Percentiles rank a stretch among this genome's conserved stretches.
Conservation (phyloP, 1,284 basidiomycete species). For the Papiliotrema laurentii region DNA sequence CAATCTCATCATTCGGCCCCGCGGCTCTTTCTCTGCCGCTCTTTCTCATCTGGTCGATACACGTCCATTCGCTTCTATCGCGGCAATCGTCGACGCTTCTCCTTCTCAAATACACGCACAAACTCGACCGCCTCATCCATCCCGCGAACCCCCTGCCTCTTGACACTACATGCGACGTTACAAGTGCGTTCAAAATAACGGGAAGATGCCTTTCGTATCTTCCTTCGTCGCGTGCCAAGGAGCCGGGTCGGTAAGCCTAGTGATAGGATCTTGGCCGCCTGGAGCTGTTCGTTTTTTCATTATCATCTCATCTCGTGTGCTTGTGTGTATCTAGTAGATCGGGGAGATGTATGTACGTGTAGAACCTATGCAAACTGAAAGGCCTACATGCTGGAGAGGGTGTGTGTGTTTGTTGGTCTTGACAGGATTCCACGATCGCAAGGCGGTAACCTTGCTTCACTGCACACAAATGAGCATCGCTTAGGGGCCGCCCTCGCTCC, state of each 20-base stretch:
- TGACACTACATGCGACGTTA: conserved; percentile 2
- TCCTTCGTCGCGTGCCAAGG: no score
- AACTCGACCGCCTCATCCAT: conserved; percentile 50
- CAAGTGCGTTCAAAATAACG: not conserved
- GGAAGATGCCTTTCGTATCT: no score
- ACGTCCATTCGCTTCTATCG: no score
- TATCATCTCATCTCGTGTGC: not conserved
- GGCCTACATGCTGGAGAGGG: no score
- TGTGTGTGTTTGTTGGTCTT: no score
- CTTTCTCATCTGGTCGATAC: no score
- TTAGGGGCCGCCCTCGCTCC: no score
- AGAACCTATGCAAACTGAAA: conserved; percentile 7
- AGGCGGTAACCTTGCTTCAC: no score
- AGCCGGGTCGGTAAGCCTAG: conserved; percentile 39
- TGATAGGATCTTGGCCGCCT: conserved; percentile 49
- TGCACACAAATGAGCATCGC: no score
- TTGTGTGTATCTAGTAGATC: not conserved
- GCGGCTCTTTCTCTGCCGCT: not conserved
- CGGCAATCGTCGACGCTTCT: no score
- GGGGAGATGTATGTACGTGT: conserved; percentile 5
- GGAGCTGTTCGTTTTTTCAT: not conserved
- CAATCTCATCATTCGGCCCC: conserved; percentile 2
- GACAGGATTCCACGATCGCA: no score
- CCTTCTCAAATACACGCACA: conserved; percentile 1
- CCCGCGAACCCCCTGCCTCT: conserved; percentile 33